Evolutionary conservation across 2,329 filamentous ascomycete genomes (phyloP).

Genomic region (Pseudocercospora fijiensis): DNA sequence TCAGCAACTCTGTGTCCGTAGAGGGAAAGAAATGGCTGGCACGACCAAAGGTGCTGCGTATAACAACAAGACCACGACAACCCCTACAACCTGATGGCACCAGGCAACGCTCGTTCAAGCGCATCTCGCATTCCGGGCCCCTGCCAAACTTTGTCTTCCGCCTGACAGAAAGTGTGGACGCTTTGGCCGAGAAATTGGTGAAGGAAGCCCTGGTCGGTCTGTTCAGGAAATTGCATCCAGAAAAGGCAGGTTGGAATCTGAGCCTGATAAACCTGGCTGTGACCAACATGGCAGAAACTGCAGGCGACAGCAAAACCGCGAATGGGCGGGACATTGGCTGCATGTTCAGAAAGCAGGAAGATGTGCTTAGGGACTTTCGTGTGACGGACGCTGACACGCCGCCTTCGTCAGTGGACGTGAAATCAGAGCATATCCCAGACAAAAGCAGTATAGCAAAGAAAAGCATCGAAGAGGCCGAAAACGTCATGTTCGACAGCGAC

Average conservation of each 20-base stretch:
- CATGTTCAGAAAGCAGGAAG: conserved; percentile 75
- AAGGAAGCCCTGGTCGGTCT: conserved; percentile 67
- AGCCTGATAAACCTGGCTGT: conserved; percentile 84
- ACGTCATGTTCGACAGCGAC: conserved; percentile 14
- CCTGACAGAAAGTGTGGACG: conserved; percentile 57
- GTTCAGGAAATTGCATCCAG: conserved; percentile 71
- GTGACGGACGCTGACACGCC: conserved; percentile 46
- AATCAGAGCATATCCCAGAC: neutral
- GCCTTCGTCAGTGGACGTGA: neutral
- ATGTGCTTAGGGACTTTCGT: conserved; percentile 66
- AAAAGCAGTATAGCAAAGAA: neutral
- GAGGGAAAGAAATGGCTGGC: conserved; percentile 64
- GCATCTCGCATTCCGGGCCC: conserved; percentile 72
- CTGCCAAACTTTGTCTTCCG: conserved; percentile 74
- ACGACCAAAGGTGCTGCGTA: conserved; percentile 74
- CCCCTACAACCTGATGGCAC: conserved; percentile 52
- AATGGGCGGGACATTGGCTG: conserved; percentile 70
- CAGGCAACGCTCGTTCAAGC: conserved; percentile 60
- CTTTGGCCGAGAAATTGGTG: conserved; percentile 67
- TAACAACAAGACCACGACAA: conserved; percentile 69
- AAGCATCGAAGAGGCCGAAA: conserved; percentile 6
- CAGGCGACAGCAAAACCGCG: conserved; percentile 45
- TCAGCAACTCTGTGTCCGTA: conserved; percentile 31
- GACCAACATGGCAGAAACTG: conserved; percentile 69
- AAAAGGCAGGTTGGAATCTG: conserved; percentile 71